Conservation (phyloP, 805 yeast species). For the Metschnikowia proteae region DNA sequence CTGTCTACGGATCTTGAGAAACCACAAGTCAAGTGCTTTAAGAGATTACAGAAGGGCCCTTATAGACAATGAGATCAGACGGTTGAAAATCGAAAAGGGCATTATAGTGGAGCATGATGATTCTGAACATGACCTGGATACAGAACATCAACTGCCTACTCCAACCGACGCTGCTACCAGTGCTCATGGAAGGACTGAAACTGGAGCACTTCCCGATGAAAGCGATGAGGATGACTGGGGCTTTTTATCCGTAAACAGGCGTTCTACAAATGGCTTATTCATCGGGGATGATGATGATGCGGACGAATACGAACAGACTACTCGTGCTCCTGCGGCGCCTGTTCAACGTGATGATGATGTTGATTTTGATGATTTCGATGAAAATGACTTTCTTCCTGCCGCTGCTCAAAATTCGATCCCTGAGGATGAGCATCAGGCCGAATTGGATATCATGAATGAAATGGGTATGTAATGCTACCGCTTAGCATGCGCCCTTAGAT, state of each 20-base stretch:
- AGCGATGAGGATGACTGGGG: conserved; percentile 22
- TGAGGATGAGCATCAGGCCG: conserved; percentile 15
- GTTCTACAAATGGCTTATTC: conserved; percentile 23
- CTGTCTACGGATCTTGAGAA: conserved; percentile 16
- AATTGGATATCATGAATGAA: conserved; percentile 32
- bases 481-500: conserved; percentile 33
- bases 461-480: conserved; percentile 24
- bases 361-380: conserved; percentile 19
- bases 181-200: conserved; percentile 7
- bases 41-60: conserved; percentile 15
- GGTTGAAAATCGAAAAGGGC: conserved; percentile 19
- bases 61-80: conserved; percentile 14
- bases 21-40: conserved; percentile 12
- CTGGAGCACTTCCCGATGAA: conserved; percentile 7
- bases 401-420: conserved; percentile 9
- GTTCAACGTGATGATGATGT: conserved; percentile 12
- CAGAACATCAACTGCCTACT: conserved; percentile 11
- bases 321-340: neutral
- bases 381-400: conserved; percentile 7
- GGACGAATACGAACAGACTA: conserved; percentile 15
- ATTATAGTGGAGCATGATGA: conserved; percentile 15
- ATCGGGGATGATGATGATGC: conserved; percentile 32
- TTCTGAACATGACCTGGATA: neutral
- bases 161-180: conserved; percentile 6
- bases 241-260: conserved; percentile 12